Percentiles rank a stretch among this genome's conserved stretches.
Conservation (phyloP, 2,329 filamentous ascomycete species). For the Trichoderma sp. region DNA sequence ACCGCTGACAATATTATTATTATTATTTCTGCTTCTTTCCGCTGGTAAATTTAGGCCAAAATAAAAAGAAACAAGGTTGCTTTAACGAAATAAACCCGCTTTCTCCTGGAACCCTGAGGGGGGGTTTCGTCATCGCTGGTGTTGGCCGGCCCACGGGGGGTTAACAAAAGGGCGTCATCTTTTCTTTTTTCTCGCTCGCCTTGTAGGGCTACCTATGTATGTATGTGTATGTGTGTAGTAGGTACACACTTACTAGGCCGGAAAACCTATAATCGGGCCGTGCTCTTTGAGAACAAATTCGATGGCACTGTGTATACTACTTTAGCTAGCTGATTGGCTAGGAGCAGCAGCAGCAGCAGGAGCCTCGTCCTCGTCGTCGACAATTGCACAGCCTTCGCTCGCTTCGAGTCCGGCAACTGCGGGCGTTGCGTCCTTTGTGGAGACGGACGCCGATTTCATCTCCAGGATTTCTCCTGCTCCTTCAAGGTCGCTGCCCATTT, state of each 20-base stretch:
- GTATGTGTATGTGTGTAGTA: no score
- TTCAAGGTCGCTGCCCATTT: conserved; percentile 50
- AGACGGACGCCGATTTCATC: conserved; percentile 43
- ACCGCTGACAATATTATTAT: background rate
- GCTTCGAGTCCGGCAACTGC: conserved; percentile 10
- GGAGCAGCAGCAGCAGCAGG: conserved; percentile 6
- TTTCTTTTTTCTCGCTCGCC: background rate
- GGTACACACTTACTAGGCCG: background rate
- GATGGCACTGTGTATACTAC: background rate
- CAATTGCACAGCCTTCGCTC: background rate
- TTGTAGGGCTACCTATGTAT: background rate
- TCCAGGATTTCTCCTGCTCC: conserved; percentile 41
- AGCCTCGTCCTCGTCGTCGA: conserved; percentile 19
- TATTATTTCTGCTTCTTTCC: background rate
- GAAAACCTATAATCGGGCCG: conserved; percentile 30
- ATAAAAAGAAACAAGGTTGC: conserved; percentile 10
- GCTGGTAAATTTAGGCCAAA: background rate
- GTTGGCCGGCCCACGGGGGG: background rate
- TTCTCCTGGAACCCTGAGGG: background rate
- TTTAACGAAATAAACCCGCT: background rate
- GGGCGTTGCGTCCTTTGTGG: conserved; percentile 36
- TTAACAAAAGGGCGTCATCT: background rate
- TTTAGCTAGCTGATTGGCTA: background rate
- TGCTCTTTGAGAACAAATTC: background rate
- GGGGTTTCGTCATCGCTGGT: background rate